A percentile compares a stretch with the other conserved stretches of the same genome.
These are phyloP conservation scores for Ensete ventricosum DNA, from an alignment of 176 grass and related monocot species.

Conservation along the genomic window DNA sequence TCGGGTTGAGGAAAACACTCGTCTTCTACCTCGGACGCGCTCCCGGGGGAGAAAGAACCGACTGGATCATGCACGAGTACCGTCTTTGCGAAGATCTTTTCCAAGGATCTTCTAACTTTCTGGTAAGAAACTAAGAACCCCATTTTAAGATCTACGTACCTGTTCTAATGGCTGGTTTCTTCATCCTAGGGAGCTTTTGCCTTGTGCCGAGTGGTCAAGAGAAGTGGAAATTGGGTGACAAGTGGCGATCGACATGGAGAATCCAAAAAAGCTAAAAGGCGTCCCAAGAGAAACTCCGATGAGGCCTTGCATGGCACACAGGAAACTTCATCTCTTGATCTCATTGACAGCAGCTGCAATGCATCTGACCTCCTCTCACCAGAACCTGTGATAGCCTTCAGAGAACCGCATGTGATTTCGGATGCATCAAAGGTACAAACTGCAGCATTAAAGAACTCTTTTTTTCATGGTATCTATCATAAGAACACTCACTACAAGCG, in stretches of 20 bases:
- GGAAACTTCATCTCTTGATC: background rate
- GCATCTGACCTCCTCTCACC: background rate
- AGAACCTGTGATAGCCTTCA: background rate
- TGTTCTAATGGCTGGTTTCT: background rate
- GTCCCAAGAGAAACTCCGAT: conserved; percentile 15
- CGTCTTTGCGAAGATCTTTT: conserved; percentile 74
- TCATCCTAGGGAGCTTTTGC: conserved; percentile 54
- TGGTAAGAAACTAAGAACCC: conserved; percentile 26
- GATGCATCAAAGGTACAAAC: conserved; percentile 5
- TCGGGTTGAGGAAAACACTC: conserved; percentile 78
- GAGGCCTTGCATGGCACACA: conserved; percentile 21
- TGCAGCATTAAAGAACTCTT: background rate
- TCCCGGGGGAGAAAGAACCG: conserved; percentile 81
- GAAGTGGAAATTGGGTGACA: conserved; percentile 38
- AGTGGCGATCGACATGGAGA: conserved; percentile 9
- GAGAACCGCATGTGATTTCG: background rate
- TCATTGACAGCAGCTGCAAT: background rate
- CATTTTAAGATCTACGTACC: too few relatives aligned
- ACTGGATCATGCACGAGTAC: conserved; percentile 99
- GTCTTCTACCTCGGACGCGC: conserved; percentile 87
- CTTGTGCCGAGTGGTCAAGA: conserved; percentile 75
- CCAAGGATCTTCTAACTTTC: conserved; percentile 59
- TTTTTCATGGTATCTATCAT: too few relatives aligned
- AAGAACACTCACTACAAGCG: too few relatives aligned
- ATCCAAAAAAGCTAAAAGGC: conserved; percentile 26